Evolutionary conservation across 75 land plant species (phyloP).

Genomic region (Ceratopteris richardii): DNA sequence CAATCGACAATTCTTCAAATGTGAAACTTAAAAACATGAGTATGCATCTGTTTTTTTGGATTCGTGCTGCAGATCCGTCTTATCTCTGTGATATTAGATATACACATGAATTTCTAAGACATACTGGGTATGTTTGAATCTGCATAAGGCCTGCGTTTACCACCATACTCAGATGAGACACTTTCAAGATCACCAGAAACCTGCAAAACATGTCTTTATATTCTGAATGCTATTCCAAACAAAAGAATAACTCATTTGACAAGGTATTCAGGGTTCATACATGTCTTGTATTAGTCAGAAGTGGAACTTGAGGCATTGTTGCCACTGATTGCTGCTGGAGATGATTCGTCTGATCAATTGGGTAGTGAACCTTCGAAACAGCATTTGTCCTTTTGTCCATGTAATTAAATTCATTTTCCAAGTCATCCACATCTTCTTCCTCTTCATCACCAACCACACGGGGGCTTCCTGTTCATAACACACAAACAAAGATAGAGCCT

Average conservation of each 20-base stretch:
- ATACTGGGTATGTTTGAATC: conserved; percentile 27
- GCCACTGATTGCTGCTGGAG: background rate
- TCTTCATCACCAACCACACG: conserved; percentile 25
- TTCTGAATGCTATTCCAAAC: too few relatives aligned
- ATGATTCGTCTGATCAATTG: conserved; percentile 14
- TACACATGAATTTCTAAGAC: too few relatives aligned
- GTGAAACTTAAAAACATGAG: too few relatives aligned
- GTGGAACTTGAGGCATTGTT: background rate
- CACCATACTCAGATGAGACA: conserved; percentile 23
- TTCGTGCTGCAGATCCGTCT: too few relatives aligned
- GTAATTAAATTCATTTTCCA: conserved; percentile 21
- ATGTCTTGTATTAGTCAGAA: background rate
- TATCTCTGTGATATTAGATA: too few relatives aligned
- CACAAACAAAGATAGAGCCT: too few relatives aligned
- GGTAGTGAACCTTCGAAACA: conserved; percentile 13
- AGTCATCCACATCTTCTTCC: conserved; percentile 20
- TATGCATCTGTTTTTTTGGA: too few relatives aligned
- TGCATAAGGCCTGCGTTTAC: conserved; percentile 20
- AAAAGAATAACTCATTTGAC: background rate
- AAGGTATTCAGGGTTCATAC: background rate
- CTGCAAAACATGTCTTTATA: background rate
- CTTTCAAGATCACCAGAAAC: conserved; percentile 13
- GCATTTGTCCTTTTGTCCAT: background rate
- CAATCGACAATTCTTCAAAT: too few relatives aligned
- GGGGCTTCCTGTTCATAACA: conserved; percentile 16